Base-by-base conservation (phyloP, 257 asterid species). In the Echium plantagineum region DNA sequence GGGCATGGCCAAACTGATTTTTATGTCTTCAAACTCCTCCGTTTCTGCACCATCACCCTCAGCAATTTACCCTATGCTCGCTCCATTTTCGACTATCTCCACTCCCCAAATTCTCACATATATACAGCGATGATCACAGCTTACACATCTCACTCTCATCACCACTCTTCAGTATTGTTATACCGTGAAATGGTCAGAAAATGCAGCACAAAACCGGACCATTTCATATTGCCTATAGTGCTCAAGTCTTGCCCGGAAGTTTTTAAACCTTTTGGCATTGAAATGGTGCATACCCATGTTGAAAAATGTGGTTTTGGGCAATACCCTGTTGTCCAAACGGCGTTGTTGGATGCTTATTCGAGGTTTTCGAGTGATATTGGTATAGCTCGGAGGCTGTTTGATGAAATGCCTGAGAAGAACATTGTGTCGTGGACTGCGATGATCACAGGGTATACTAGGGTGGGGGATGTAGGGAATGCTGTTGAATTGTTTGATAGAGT, bases 371-470 rank as follows among this genome's bases (percentile, higher is more conserved):
- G 21, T 42, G 90, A 78, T 52, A 67, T 78, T 6, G 52, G 58
- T 22, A 24, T 61, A 42, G 90, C 93, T n/a, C 66, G 86, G 66
- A 74, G 65, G 74, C 61, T 89, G 84, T 89, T 86, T 47, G 90
- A 89, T 70, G 87, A 74, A 81, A 86, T 86, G 73, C 30, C 85
- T 63, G 90, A 79, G 0, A 80, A 80, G 53, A 81, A 66, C 60
- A 84, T 86, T 58, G 81, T 84, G 46, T 65, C 94, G 2, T 86
- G 94, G 95, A 89, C 95, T 15, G 93, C 95, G 2, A 82, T 89
- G 95, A 74, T 89, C 53, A 79, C 94, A 3, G 93, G 85, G 56
- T 89, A 82, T 57, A 61, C 75, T 26, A 83, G 83, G 73, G 80
- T 73, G 18, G 94, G 95, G 63, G 53, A 61, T 69, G 52, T 86